phyloP scores from a whole-genome alignment of 768 basidiomycete species.

The Termitomyces sp. region DNA sequence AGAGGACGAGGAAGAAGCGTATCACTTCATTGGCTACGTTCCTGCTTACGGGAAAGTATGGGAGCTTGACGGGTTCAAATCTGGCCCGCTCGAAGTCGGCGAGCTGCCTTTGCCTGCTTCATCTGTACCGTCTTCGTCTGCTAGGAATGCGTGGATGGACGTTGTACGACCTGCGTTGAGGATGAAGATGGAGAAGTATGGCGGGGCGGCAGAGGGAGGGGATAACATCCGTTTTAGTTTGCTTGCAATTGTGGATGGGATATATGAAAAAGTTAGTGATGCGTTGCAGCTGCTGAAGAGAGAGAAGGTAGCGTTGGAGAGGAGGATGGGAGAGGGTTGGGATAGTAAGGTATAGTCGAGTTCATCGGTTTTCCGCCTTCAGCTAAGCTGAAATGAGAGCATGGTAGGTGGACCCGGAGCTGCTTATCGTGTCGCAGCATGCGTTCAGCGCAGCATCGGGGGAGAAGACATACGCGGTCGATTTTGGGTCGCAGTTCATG shows the following conservation, averaged over 20 bases:
- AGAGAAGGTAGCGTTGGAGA: conserved; percentile 39
- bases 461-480: conserved; percentile 29
- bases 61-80: conserved; percentile 63
- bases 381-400: neutral
- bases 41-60: conserved; percentile 61
- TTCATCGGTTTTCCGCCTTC: neutral
- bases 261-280: conserved; percentile 42
- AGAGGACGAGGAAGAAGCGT: conserved; percentile 35
- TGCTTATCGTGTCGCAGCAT: conserved; percentile 22
- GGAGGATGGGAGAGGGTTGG: conserved; percentile 34
- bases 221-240: conserved; percentile 54
- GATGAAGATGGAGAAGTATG: conserved; percentile 56
- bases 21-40: conserved; percentile 64
- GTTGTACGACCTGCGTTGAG: conserved; percentile 54
- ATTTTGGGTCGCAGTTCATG: conserved; percentile 42
- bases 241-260: conserved; percentile 52
- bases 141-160: conserved; percentile 48
- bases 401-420: conserved; percentile 32
- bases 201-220: conserved; percentile 35
- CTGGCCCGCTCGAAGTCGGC: conserved; percentile 59
- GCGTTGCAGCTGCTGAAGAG: conserved; percentile 47
- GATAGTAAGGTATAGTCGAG: conserved; percentile 22
- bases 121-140: neutral
- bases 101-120: conserved; percentile 30
- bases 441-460: conserved; percentile 22